phyloP scores from a whole-genome alignment of 1,284 basidiomycete species.

The Malassezia nana region DNA sequence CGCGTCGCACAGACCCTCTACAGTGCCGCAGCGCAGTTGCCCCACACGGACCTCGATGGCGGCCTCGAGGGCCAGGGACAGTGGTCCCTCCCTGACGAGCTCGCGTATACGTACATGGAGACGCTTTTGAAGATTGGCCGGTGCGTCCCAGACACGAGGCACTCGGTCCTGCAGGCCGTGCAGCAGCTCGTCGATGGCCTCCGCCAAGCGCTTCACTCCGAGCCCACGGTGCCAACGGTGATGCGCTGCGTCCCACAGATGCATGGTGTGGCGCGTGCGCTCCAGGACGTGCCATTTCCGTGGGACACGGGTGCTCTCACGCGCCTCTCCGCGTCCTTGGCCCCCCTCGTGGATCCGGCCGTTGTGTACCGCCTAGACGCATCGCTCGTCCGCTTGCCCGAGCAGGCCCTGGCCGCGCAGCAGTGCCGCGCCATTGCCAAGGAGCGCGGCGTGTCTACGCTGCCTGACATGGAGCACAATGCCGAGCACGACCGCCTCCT shows the following conservation, averaged over 20 bases:
- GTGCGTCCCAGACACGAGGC: slow-evolving; percentile 55
- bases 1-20: slow-evolving; percentile 1
- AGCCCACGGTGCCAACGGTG: neutral
- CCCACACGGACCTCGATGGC: slow-evolving; percentile 29
- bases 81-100: slow-evolving; percentile 41
- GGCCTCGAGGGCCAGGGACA: slow-evolving; percentile 22
- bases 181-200: slow-evolving; percentile 10
- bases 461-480: slow-evolving; percentile 17
- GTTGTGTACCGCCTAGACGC: slow-evolving; percentile 52
- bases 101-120: slow-evolving; percentile 36
- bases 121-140: slow-evolving; percentile 56
- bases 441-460: slow-evolving; percentile 22
- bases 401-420: slow-evolving; percentile 50
- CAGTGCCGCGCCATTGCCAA: slow-evolving; percentile 21
- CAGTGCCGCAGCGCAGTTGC: slow-evolving; percentile 20
- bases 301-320: slow-evolving; percentile 66
- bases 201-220: neutral
- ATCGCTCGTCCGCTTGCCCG: slow-evolving; percentile 51
- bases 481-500: slow-evolving; percentile 56
- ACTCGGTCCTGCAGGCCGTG: slow-evolving; percentile 53
- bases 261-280: slow-evolving; percentile 75
- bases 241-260: slow-evolving; percentile 60
- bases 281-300: slow-evolving; percentile 64
- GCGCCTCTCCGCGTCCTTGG: slow-evolving; percentile 55
- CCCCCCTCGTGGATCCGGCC: slow-evolving; percentile 56